phyloP scores from a whole-genome alignment of 257 asterid species.

The Petunia axillaris region DNA sequence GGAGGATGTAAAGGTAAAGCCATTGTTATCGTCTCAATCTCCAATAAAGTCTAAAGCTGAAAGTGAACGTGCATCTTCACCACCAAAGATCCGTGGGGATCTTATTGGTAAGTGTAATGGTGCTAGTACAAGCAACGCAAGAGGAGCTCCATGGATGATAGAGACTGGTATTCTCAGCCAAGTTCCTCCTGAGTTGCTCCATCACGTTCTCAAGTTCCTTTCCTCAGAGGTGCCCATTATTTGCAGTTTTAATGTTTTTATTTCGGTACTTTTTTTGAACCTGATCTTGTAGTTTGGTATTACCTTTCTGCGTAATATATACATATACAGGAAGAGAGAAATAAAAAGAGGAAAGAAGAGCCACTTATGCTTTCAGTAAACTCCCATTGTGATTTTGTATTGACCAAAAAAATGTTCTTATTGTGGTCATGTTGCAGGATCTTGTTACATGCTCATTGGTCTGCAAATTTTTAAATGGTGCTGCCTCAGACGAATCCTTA shows the following conservation, averaged over 20 bases:
- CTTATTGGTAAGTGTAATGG: conserved; percentile 25
- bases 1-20: conserved; percentile 31
- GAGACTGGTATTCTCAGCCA: conserved; percentile 62
- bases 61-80: conserved; percentile 32
- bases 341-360: not conserved
- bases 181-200: conserved; percentile 69
- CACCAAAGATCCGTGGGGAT: conserved; percentile 35
- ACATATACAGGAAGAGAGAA: not conserved
- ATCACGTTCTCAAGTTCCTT: conserved; percentile 74
- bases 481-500: conserved; percentile 77
- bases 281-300: not conserved
- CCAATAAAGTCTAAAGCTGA: conserved; percentile 22
- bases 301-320: not conserved
- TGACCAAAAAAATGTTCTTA: not conserved
- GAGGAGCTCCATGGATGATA: conserved; percentile 40
- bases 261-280: not conserved
- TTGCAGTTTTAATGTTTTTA: not conserved
- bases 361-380: not conserved
- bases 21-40: conserved; percentile 37
- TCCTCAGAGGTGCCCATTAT: conserved; percentile 65
- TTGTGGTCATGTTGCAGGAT: conserved; percentile 51
- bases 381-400: not conserved
- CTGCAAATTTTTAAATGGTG: conserved; percentile 67
- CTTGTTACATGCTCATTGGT: conserved; percentile 76
- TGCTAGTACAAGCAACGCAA: conserved; percentile 38